Conservation (phyloP, 1,284 basidiomycete species). For the Cutaneotrichosporon sp. region DNA sequence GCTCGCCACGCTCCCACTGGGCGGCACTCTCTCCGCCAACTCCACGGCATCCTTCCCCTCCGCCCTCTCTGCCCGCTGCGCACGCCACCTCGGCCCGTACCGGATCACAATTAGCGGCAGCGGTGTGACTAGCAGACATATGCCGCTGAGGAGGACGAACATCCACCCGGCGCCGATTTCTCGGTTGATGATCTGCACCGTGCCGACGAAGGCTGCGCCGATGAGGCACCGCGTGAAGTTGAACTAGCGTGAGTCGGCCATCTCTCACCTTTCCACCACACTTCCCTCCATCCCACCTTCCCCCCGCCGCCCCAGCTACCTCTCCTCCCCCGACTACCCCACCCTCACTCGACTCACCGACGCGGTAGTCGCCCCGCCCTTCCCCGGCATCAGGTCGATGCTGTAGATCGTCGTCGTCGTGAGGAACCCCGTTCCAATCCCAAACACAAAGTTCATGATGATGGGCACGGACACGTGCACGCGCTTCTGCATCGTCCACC, state of each 20-base stretch:
- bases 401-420: too few relatives aligned
- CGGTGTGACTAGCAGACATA: conserved; percentile 38
- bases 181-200: conserved; percentile 36
- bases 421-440: too few relatives aligned
- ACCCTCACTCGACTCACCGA: too few relatives aligned
- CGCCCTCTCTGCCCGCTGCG: conserved; percentile 14
- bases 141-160: conserved; percentile 45
- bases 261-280: too few relatives aligned
- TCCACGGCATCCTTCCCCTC: conserved; percentile 20
- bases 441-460: too few relatives aligned
- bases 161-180: conserved; percentile 50
- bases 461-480: too few relatives aligned
- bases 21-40: too few relatives aligned
- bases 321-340: too few relatives aligned
- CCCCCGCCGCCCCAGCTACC: background rate
- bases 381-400: too few relatives aligned
- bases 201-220: conserved; percentile 36
- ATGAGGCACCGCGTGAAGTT: conserved; percentile 43
- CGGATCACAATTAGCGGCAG: conserved; percentile 34
- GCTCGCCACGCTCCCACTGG: background rate
- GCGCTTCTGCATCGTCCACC: too few relatives aligned
- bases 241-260: conserved; percentile 32
- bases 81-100: conserved; percentile 40
- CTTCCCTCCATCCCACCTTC: background rate
- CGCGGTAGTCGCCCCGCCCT: too few relatives aligned